These are phyloP conservation scores for Globisporangium parvum DNA, from an alignment of 352 stramenopile species.

Conservation along the genomic window DNA sequence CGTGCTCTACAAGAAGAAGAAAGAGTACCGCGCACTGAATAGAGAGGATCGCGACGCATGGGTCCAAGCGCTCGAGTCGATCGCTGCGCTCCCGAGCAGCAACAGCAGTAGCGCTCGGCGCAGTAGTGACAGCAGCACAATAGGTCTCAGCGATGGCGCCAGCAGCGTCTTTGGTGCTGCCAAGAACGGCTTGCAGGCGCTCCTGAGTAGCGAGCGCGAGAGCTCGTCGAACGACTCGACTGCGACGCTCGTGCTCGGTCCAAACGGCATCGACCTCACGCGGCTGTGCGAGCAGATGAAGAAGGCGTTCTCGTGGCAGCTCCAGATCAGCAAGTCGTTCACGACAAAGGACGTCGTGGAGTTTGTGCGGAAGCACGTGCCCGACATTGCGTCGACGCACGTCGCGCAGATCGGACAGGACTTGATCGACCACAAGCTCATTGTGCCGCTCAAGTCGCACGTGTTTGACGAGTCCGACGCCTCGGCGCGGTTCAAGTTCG, in stretches of 20 bases:
- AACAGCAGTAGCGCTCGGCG: not conserved
- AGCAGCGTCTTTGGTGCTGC: not conserved
- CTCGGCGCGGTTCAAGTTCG: slow-evolving; percentile 52
- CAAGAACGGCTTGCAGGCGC: not conserved
- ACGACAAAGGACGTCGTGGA: slow-evolving; percentile 56
- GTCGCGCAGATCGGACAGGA: slow-evolving; percentile 56
- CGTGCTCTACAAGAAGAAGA: slow-evolving; percentile 72
- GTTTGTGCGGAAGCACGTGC: slow-evolving; percentile 48
- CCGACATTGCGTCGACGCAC: slow-evolving; percentile 26
- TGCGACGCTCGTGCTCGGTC: slow-evolving; percentile 13
- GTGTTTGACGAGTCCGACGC: slow-evolving; percentile 57
- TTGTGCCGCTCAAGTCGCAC: slow-evolving; percentile 72
- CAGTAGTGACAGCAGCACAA: not conserved
- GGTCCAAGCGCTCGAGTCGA: slow-evolving; percentile 51
- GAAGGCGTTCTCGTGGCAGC: slow-evolving; percentile 55
- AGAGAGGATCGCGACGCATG: slow-evolving; percentile 63
- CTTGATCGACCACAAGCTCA: slow-evolving; percentile 63
- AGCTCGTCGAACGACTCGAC: slow-evolving; percentile 7
- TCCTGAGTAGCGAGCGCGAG: slow-evolving; percentile 3
- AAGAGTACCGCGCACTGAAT: slow-evolving; percentile 56
- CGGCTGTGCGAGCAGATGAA: slow-evolving; percentile 71
- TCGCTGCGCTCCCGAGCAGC: slow-evolving; percentile 44
- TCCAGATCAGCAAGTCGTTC: slow-evolving; percentile 77
- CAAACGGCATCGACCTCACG: slow-evolving; percentile 47
- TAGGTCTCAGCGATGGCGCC: not conserved